Percentiles rank a stretch among this genome's conserved stretches.
Evolutionary conservation across 805 yeast genomes (phyloP).

Genomic region (Teunomyces barrocoloradensis): DNA sequence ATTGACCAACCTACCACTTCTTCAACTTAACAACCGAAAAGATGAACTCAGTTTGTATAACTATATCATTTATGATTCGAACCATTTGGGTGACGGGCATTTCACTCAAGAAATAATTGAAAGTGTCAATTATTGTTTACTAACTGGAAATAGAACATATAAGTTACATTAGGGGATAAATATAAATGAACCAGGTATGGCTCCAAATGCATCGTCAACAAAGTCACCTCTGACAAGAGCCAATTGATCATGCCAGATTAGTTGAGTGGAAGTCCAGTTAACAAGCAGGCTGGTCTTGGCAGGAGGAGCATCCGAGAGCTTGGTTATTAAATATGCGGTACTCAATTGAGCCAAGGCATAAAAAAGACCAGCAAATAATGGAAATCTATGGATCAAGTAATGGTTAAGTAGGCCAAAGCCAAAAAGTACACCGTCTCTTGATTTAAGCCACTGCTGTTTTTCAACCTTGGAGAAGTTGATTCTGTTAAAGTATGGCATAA

Average conservation of each 20-base stretch:
- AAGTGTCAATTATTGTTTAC: slow-evolving; percentile 31
- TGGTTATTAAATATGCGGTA: slow-evolving; percentile 52
- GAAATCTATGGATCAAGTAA: slow-evolving; percentile 37
- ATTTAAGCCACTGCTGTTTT: slow-evolving; percentile 46
- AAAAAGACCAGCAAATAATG: slow-evolving; percentile 45
- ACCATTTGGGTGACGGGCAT: slow-evolving; percentile 8
- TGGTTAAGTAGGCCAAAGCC: slow-evolving; percentile 55
- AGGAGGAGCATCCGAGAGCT: slow-evolving; percentile 48
- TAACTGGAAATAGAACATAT: slow-evolving; percentile 37
- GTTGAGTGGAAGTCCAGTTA: slow-evolving; percentile 31
- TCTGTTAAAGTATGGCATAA: slow-evolving; percentile 49
- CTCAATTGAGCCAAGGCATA: slow-evolving; percentile 55
- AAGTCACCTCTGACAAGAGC: slow-evolving; percentile 22
- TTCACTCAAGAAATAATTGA: slow-evolving; percentile 16
- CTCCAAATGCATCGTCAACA: slow-evolving; percentile 21
- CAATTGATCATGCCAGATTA: slow-evolving; percentile 29
- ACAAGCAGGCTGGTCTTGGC: slow-evolving; percentile 19
- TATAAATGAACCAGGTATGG: slow-evolving; percentile 23
- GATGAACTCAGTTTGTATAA: slow-evolving; percentile 33
- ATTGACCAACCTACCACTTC: slow-evolving; percentile 34
- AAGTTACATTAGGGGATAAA: slow-evolving; percentile 6
- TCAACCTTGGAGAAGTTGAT: slow-evolving; percentile 44
- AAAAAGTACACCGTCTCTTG: slow-evolving; percentile 54
- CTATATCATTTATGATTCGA: slow-evolving; percentile 19
- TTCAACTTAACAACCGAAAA: slow-evolving; percentile 29